Conservation (phyloP, 768 basidiomycete genomes). For the Lentinus brumalis region DNA sequence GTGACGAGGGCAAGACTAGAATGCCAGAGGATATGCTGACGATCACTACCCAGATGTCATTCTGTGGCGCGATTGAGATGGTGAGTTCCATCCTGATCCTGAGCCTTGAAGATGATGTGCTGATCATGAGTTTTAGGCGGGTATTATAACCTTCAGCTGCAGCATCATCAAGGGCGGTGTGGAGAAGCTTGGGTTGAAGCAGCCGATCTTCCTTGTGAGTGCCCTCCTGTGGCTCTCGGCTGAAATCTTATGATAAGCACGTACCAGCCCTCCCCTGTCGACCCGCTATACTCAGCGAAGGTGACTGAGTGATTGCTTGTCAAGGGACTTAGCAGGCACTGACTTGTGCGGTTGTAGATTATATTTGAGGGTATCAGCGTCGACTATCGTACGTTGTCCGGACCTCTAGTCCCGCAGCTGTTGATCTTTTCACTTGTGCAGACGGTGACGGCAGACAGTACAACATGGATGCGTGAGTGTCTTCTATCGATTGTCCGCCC, state of each 20-base stretch:
- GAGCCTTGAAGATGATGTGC: not conserved
- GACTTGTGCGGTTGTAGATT: slow-evolving; percentile 41
- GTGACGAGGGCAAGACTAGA: slow-evolving; percentile 31
- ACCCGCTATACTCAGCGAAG: slow-evolving; percentile 75
- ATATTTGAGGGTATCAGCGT: slow-evolving; percentile 78
- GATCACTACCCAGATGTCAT: slow-evolving; percentile 49
- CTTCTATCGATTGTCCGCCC: not conserved
- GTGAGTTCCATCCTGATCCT: slow-evolving; percentile 18
- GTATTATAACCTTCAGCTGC: slow-evolving; percentile 70
- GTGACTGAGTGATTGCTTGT: slow-evolving; percentile 28
- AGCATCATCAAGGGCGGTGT: slow-evolving; percentile 76
- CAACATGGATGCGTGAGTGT: slow-evolving; percentile 69
- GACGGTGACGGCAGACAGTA: slow-evolving; percentile 77
- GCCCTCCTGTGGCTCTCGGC: not conserved
- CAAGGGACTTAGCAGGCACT: not conserved
- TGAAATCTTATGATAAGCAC: not conserved
- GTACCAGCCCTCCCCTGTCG: slow-evolving; percentile 67
- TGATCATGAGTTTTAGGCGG: slow-evolving; percentile 44
- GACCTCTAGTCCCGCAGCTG: not conserved
- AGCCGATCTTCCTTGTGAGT: slow-evolving; percentile 72
- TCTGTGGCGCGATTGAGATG: slow-evolving; percentile 83
- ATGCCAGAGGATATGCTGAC: no score
- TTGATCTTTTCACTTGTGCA: slow-evolving; percentile 22
- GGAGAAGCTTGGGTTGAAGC: slow-evolving; percentile 71
- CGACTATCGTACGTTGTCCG: slow-evolving; percentile 54